A percentile compares a stretch with the other conserved stretches of the same genome.
These are phyloP conservation scores for Talaromyces sp. DNA, from an alignment of 2,329 filamentous ascomycete genomes.

Conservation along the genomic window DNA sequence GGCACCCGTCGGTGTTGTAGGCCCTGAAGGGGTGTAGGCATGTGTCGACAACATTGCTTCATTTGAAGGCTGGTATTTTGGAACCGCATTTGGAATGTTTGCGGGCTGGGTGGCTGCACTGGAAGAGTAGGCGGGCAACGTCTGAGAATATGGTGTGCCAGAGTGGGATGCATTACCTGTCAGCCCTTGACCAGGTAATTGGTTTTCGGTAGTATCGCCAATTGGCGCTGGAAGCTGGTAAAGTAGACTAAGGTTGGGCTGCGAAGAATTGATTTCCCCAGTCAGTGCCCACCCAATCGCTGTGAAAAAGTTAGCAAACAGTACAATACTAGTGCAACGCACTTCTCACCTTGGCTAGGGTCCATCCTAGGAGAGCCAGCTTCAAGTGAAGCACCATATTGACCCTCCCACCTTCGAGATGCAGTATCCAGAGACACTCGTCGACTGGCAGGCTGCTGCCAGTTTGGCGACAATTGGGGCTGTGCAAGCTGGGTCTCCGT, in stretches of 20 bases:
- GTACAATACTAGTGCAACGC: neutral
- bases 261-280: slow-evolving; percentile 78
- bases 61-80: slow-evolving; percentile 3
- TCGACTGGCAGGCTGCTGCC: slow-evolving; percentile 29
- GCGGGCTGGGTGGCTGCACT: neutral
- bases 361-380: slow-evolving; percentile 43
- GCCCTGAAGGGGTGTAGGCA: neutral
- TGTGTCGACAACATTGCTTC: neutral
- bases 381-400: slow-evolving; percentile 23
- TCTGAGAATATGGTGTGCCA: slow-evolving; percentile 22
- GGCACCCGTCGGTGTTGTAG: neutral
- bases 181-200: slow-evolving; percentile 25
- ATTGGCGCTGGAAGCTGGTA: slow-evolving; percentile 56
- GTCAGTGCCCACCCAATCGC: slow-evolving; percentile 83
- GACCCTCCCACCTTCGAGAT: slow-evolving; percentile 18
- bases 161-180: slow-evolving; percentile 18
- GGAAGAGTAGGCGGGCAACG: slow-evolving; percentile 21
- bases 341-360: slow-evolving; percentile 45
- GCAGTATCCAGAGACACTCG: slow-evolving; percentile 16
- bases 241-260: slow-evolving; percentile 73
- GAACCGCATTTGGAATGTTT: neutral
- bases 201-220: slow-evolving; percentile 15
- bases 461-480: slow-evolving; percentile 46
- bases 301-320: slow-evolving; percentile 25
- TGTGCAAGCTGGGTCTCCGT: slow-evolving; percentile 50